phyloP scores from a whole-genome alignment of 1,284 basidiomycete species.

The Tilletia walkeri region DNA sequence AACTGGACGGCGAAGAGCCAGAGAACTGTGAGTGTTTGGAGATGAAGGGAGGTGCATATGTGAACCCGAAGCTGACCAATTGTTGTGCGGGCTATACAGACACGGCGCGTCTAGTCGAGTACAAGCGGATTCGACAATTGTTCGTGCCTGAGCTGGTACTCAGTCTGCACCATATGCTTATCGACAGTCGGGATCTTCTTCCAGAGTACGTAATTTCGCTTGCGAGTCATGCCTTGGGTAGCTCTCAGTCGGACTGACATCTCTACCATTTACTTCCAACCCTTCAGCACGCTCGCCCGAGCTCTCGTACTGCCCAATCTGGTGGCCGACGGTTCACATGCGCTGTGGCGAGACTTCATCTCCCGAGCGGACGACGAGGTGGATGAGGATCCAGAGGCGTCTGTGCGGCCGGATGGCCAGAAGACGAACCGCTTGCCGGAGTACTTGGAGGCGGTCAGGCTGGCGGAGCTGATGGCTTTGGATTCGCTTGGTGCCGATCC shows the following conservation, averaged over 20 bases:
- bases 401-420: neutral
- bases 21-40: constrained; percentile 13
- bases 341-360: constrained; percentile 82
- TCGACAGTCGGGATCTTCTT: constrained; percentile 67
- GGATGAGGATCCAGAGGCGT: neutral
- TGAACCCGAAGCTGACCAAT: too few species aligned
- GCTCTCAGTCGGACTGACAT: too few species aligned
- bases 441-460: constrained; percentile 47
- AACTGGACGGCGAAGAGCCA: constrained; percentile 28
- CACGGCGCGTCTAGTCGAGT: constrained; percentile 63
- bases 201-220: constrained; percentile 64
- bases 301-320: constrained; percentile 75
- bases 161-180: constrained; percentile 74
- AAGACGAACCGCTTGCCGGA: constrained; percentile 37
- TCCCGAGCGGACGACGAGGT: constrained; percentile 36
- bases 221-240: too few species aligned
- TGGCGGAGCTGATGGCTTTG: constrained; percentile 28
- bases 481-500: constrained; percentile 12
- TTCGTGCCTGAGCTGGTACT: constrained; percentile 89
- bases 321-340: constrained; percentile 83
- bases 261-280: neutral
- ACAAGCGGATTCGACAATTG: constrained; percentile 77
- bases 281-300: constrained; percentile 72
- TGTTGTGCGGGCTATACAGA: neutral
- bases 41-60: too few species aligned